Base-by-base conservation (phyloP, 1,284 basidiomycete species). In the Fomitopsis palustris region DNA sequence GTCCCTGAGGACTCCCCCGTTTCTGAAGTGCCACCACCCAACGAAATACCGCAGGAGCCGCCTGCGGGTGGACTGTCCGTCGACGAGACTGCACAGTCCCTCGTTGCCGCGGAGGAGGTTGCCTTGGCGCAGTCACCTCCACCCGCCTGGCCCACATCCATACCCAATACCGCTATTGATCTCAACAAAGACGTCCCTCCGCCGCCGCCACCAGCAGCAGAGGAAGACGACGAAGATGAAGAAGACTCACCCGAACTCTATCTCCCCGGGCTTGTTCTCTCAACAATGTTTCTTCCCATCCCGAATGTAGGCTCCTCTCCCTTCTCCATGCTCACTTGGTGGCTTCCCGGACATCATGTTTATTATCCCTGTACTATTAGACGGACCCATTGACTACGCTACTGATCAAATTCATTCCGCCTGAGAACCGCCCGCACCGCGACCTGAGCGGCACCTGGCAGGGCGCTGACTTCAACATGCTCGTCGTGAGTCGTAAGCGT, bases 261-360 rank as follows among this genome's bases (percentile, higher is more conserved):
- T 69, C 73, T 77, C 16, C 75, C 77, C 16, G 81, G 80, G 38
- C 81, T 92, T 37, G 78, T 84, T 51, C 71, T 82, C 25, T 83
- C 89, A 27, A 86, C 85, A 42, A 88, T 92, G 85, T 93, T 93
- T 70, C 76, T 92, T 51, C 91, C 90, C 12, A 87, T 92, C 39
- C 90, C 90, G 53, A 90, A 90, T 76, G 90, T 92, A 81, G 80
- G 78, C 76, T 72, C 75, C 61, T 75, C 71, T 17, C 63, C 81
- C 69, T 75, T 73, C 35, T 72, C 63, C 69, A 68, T 70, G 55
- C 75, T 88, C 49, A 78, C 79, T 17, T 87, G 83, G 83, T 87
- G 82, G 83, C 72, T 86, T 69, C 78, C 75, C 63, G 79, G 77
- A 70, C 72, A 73, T 62, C 62, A 55, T 59, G 57, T 69, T 55